Evolutionary conservation across 1,139 yeast species (phyloP).

Genomic region (Kluyveromyces sp.): DNA sequence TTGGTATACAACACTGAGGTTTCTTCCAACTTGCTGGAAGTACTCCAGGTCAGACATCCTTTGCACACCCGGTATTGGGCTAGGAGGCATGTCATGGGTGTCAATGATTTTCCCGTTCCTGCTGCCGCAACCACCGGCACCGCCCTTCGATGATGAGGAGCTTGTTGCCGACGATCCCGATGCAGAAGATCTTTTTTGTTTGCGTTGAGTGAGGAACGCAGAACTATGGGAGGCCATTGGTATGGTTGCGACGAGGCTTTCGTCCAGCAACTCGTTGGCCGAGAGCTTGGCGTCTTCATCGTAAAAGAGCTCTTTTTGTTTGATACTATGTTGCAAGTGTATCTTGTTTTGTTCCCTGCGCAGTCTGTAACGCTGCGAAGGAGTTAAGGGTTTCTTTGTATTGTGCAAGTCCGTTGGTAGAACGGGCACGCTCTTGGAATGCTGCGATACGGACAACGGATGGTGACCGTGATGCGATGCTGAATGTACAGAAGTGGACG

Average conservation of each 20-base stretch:
- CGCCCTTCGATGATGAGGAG: no score
- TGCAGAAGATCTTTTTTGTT: not conserved
- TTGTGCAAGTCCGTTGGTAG: slow-evolving; percentile 8
- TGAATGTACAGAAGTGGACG: no score
- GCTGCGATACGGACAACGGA: slow-evolving; percentile 4
- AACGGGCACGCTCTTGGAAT: slow-evolving; percentile 24
- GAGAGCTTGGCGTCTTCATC: slow-evolving; percentile 31
- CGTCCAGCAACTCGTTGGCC: slow-evolving; percentile 28
- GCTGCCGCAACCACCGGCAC: not conserved
- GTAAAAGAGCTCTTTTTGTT: slow-evolving; percentile 35
- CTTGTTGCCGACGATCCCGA: not conserved
- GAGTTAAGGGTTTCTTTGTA: slow-evolving; percentile 26
- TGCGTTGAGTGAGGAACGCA: slow-evolving; percentile 7
- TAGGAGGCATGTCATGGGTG: slow-evolving; percentile 31
- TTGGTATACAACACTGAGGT: slow-evolving; percentile 37
- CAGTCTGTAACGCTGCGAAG: slow-evolving; percentile 34
- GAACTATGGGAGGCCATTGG: slow-evolving; percentile 34
- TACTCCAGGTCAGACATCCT: slow-evolving; percentile 29
- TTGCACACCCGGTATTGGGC: slow-evolving; percentile 34
- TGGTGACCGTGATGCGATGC: not conserved
- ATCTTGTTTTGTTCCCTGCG: slow-evolving; percentile 32
- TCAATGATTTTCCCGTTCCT: slow-evolving; percentile 9
- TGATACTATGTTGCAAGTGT: slow-evolving; percentile 28
- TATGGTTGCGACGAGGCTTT: slow-evolving; percentile 38
- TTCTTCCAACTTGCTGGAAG: slow-evolving; percentile 36